These are phyloP conservation scores for Mentha longifolia DNA, from an alignment of 257 asterid species.

Conservation along the genomic window DNA sequence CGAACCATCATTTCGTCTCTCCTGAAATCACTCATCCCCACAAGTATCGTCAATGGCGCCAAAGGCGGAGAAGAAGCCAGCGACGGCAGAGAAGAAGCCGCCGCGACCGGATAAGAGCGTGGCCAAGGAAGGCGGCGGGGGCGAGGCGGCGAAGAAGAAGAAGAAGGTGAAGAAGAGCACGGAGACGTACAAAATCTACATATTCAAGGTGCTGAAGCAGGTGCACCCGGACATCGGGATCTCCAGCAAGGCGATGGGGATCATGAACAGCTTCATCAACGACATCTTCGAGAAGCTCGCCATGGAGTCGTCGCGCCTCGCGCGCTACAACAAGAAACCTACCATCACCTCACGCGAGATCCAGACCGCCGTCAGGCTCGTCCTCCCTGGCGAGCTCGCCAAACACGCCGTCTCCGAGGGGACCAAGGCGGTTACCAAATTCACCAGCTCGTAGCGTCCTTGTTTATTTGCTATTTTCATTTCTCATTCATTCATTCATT, in stretches of 20 bases:
- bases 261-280: constrained; percentile 56
- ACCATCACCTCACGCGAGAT: constrained; percentile 55
- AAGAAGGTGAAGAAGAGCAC: constrained; percentile 50
- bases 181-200: constrained; percentile 51
- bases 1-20: background rate
- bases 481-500: background rate
- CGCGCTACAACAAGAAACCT: constrained; percentile 52
- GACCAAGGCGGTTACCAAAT: constrained; percentile 55
- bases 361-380: constrained; percentile 52
- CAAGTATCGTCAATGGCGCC: constrained; percentile 39
- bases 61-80: constrained; percentile 45
- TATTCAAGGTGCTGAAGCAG: constrained; percentile 53
- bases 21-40: constrained; percentile 21
- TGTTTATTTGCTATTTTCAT: background rate
- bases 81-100: constrained; percentile 45
- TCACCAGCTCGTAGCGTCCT: constrained; percentile 43
- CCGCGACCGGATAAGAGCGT: constrained; percentile 39
- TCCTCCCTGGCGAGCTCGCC: constrained; percentile 52
- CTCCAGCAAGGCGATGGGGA: constrained; percentile 55
- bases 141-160: constrained; percentile 33
- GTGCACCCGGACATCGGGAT: constrained; percentile 52
- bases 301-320: constrained; percentile 47
- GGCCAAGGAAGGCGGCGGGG: constrained; percentile 31
- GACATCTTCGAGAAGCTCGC: constrained; percentile 54
- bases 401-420: constrained; percentile 59